A percentile compares a stretch with the other conserved stretches of the same genome.
These are phyloP conservation scores for Puccinia triticina DNA, from an alignment of 1,284 basidiomycete genomes.

Conservation along the genomic window DNA sequence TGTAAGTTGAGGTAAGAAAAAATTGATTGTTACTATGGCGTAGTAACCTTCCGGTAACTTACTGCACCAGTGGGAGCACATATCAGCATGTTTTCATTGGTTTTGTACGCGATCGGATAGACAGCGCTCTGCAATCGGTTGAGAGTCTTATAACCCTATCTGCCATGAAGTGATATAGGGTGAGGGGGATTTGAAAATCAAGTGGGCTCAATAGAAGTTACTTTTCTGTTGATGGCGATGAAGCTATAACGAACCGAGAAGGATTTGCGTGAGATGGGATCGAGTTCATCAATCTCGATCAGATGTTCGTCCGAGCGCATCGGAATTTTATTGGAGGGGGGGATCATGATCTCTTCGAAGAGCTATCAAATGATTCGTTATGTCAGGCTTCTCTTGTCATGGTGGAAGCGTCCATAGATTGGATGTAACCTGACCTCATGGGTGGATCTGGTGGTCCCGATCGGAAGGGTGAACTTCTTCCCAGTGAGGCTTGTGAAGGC, in stretches of 20 bases:
- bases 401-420: too few species aligned
- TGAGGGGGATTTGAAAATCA: neutral
- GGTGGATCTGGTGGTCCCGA: conserved; percentile 36
- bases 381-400: neutral
- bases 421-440: conserved; percentile 29
- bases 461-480: conserved; percentile 31
- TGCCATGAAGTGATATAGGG: neutral
- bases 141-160: conserved; percentile 75
- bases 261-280: conserved; percentile 57
- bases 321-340: conserved; percentile 58
- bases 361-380: neutral
- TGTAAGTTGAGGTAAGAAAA: neutral
- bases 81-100: conserved; percentile 94
- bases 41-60: conserved; percentile 63
- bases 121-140: conserved; percentile 97
- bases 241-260: conserved; percentile 54
- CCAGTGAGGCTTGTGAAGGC: conserved; percentile 19
- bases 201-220: neutral
- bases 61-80: conserved; percentile 97
- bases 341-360: conserved; percentile 59
- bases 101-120: conserved; percentile 86
- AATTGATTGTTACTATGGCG: neutral
- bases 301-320: conserved; percentile 58
- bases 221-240: neutral
- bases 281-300: conserved; percentile 58